A percentile compares a stretch with the other conserved stretches of the same genome.
Evolutionary conservation across 163 green algal species (phyloP).

Genomic region (Chlamydomonas reinhardtii): DNA sequence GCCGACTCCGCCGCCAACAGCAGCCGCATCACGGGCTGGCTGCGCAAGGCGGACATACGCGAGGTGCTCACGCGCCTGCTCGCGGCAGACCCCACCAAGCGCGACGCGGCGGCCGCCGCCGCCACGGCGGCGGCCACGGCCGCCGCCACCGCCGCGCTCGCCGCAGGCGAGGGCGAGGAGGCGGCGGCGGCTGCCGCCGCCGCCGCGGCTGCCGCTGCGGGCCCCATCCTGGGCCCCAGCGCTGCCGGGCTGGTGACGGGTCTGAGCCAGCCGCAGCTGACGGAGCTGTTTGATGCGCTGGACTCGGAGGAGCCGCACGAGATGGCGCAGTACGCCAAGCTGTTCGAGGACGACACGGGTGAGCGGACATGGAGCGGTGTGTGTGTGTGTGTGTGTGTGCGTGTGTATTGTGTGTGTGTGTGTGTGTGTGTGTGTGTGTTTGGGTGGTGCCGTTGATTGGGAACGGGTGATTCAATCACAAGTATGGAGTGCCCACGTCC

Average conservation of each 20-base stretch:
- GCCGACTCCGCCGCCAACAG: conserved; percentile 23
- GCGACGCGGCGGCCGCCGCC: conserved; percentile 8
- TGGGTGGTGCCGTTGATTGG: no score
- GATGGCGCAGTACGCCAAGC: conserved; percentile 53
- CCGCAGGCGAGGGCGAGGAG: neutral
- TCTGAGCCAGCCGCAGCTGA: conserved; percentile 26
- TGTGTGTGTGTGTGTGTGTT: neutral
- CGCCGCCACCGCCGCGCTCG: neutral
- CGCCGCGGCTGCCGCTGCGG: neutral
- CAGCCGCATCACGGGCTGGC: conserved; percentile 57
- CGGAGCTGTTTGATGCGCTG: conserved; percentile 58
- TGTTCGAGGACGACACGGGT: conserved; percentile 60
- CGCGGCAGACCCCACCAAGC: neutral
- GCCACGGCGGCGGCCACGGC: neutral
- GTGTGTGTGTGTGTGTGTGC: neutral
- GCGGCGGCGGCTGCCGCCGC: neutral
- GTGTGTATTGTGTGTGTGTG: no score
- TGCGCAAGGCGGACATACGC: conserved; percentile 62
- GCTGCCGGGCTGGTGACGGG: conserved; percentile 18
- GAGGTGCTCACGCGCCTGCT: conserved; percentile 40
- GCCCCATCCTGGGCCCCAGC: neutral
- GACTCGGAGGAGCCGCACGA: conserved; percentile 60
- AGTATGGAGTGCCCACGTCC: no score
- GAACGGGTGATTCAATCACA: no score
- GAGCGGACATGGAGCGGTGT: neutral